phyloP scores from a whole-genome alignment of 2,329 filamentous ascomycete species.

The Parastagonospora avenae region DNA sequence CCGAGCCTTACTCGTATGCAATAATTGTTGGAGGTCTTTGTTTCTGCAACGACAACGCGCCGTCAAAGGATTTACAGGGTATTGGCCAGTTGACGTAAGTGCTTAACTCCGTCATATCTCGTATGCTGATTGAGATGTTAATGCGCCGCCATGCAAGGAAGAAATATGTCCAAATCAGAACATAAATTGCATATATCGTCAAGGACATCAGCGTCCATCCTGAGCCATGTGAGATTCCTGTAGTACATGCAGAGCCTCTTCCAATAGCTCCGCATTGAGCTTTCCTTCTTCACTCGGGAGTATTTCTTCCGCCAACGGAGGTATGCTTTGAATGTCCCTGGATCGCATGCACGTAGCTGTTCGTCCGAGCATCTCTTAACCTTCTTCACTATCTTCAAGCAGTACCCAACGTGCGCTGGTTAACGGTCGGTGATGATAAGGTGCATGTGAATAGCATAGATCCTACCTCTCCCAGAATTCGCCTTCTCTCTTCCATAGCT shows the following conservation, averaged over 20 bases:
- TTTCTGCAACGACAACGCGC: conserved; percentile 1
- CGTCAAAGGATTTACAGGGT: background rate
- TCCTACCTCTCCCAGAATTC: too few species aligned
- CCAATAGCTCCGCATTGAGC: too few species aligned
- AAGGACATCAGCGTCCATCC: conserved; percentile 16
- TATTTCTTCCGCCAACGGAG: conserved; percentile 17
- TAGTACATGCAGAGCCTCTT: too few species aligned
- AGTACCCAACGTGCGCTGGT: too few species aligned
- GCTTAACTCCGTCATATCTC: too few species aligned
- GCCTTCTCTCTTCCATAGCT: too few species aligned
- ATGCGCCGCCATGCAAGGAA: conserved; percentile 2
- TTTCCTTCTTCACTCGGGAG: too few species aligned
- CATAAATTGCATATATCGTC: conserved; percentile 21
- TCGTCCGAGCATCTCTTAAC: conserved; percentile 11
- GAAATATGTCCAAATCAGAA: conserved; percentile 5
- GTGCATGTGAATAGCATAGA: too few species aligned
- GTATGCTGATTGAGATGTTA: too few species aligned
- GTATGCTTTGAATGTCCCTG: conserved; percentile 19
- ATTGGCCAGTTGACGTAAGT: too few species aligned
- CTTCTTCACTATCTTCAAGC: too few species aligned
- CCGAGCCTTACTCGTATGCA: background rate
- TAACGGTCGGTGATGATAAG: too few species aligned
- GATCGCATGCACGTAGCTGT: conserved; percentile 16
- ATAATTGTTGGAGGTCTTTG: background rate
- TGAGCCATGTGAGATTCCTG: conserved; percentile 10